phyloP scores from a whole-genome alignment of 768 basidiomycete genomes.

The Mycena belliarum region DNA sequence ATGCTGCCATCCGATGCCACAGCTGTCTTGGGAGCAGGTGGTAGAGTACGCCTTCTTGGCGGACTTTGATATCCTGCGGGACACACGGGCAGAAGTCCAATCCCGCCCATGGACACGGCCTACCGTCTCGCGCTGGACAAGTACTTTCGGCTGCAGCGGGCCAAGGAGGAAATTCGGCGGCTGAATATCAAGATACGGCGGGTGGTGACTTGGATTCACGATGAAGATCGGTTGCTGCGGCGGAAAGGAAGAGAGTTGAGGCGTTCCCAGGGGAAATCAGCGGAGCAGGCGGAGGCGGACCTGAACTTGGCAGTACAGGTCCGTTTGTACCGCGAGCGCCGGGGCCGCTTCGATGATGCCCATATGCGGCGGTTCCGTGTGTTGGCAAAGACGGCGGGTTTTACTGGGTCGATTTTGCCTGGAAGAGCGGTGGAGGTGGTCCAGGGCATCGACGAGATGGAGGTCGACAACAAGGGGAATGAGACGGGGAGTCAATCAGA shows the following conservation, averaged over 20 bases:
- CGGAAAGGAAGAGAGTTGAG: neutral
- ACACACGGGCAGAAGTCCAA: slow-evolving; percentile 18
- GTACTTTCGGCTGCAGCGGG: slow-evolving; percentile 14
- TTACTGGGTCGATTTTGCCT: neutral
- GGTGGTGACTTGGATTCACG: slow-evolving; percentile 11
- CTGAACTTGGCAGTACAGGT: neutral
- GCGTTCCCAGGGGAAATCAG: neutral
- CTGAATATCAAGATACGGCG: slow-evolving; percentile 21
- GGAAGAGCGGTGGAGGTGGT: neutral
- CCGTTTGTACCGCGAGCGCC: neutral
- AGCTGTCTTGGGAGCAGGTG: slow-evolving; percentile 3
- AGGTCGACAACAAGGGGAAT: too few species aligned
- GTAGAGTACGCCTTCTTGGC: too few species aligned
- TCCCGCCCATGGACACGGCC: slow-evolving; percentile 21
- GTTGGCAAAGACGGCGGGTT: neutral
- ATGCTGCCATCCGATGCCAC: slow-evolving; percentile 11
- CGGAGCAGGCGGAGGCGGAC: neutral
- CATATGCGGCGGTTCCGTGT: neutral
- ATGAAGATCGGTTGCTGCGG: slow-evolving; percentile 4
- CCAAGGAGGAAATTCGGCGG: slow-evolving; percentile 27
- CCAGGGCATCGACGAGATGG: too few species aligned
- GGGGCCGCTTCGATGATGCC: neutral
- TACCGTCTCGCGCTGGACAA: neutral
- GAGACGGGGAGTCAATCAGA: too few species aligned
- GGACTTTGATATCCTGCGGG: slow-evolving; percentile 9